phyloP scores from a whole-genome alignment of 371 early-diverging fungal genomes.

The Mucor sp. region DNA sequence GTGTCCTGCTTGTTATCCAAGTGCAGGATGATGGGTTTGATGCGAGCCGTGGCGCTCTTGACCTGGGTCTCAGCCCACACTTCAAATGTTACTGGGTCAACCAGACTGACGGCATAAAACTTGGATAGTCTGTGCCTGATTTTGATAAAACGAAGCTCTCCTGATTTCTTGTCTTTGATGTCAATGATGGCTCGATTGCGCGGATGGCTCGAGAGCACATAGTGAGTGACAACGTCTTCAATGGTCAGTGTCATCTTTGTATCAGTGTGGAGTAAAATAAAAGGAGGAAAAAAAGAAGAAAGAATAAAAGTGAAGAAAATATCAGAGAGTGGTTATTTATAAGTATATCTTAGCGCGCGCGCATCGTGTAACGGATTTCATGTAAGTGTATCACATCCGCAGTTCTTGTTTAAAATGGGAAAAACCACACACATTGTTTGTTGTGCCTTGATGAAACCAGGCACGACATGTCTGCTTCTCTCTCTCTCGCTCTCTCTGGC shows the following conservation, averaged over 20 bases:
- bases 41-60: slow-evolving; percentile 26
- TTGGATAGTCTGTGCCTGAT: slow-evolving; percentile 45
- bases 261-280: slow-evolving; percentile 1
- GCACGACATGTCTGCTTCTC: too few relatives aligned
- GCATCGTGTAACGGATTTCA: slow-evolving; percentile 4
- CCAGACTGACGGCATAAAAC: slow-evolving; percentile 45
- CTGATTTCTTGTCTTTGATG: slow-evolving; percentile 38
- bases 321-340: slow-evolving; percentile 4
- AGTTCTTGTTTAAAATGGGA: slow-evolving; percentile 19
- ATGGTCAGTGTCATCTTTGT: slow-evolving; percentile 23
- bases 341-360: not conserved
- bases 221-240: slow-evolving; percentile 38
- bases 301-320: not conserved
- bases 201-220: slow-evolving; percentile 37
- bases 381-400: slow-evolving; percentile 5
- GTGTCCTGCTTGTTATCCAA: slow-evolving; percentile 16
- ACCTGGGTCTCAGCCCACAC: slow-evolving; percentile 42
- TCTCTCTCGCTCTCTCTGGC: too few relatives aligned
- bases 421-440: slow-evolving; percentile 1
- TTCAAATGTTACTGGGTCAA: slow-evolving; percentile 46
- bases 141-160: slow-evolving; percentile 40
- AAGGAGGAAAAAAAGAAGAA: slow-evolving; percentile 5
- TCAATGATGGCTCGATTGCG: slow-evolving; percentile 44
- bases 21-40: slow-evolving; percentile 38
- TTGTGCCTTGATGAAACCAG: not conserved